A percentile compares a stretch with the other conserved stretches of the same genome.
phyloP scores from a whole-genome alignment of 2,329 filamentous ascomycete genomes.

The Onygenales sp. region DNA sequence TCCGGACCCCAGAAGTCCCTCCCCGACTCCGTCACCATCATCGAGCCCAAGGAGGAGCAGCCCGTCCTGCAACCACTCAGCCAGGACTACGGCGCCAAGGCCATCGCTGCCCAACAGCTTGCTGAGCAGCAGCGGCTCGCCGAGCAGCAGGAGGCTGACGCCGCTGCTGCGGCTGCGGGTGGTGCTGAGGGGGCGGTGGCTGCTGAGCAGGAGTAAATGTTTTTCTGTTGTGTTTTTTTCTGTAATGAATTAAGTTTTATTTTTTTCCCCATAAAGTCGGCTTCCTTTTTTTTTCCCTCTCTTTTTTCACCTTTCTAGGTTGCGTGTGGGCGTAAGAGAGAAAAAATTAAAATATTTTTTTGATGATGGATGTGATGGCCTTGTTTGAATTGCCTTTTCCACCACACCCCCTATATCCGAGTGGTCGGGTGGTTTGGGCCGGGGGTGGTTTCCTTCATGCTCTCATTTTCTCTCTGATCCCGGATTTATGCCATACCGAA shows the following conservation, averaged over 20 bases:
- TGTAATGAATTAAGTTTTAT: neutral
- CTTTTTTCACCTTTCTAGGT: no score
- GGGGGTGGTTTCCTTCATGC: no score
- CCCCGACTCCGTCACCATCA: conserved; percentile 97
- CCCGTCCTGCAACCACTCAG: conserved; percentile 88
- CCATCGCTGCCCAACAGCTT: conserved; percentile 50
- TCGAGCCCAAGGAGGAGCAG: conserved; percentile 99
- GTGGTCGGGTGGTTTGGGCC: no score
- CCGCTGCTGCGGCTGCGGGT: conserved; percentile 29
- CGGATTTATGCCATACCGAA: no score
- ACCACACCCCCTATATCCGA: no score
- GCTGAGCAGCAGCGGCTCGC: conserved; percentile 48
- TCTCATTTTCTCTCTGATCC: no score
- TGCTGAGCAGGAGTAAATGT: conserved; percentile 36
- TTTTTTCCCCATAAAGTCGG: neutral
- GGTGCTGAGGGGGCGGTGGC: conserved; percentile 25
- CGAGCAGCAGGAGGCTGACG: conserved; percentile 46
- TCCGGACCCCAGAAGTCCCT: conserved; percentile 93
- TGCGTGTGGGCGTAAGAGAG: no score
- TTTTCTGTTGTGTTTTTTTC: neutral
- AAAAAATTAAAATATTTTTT: neutral
- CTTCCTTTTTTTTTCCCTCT: conserved; percentile 1
- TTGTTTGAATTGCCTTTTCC: no score
- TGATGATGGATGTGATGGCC: neutral
- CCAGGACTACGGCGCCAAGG: conserved; percentile 98